Evolutionary conservation across 768 basidiomycete species (phyloP).

Genomic region (Kwoniella mangroviensis): DNA sequence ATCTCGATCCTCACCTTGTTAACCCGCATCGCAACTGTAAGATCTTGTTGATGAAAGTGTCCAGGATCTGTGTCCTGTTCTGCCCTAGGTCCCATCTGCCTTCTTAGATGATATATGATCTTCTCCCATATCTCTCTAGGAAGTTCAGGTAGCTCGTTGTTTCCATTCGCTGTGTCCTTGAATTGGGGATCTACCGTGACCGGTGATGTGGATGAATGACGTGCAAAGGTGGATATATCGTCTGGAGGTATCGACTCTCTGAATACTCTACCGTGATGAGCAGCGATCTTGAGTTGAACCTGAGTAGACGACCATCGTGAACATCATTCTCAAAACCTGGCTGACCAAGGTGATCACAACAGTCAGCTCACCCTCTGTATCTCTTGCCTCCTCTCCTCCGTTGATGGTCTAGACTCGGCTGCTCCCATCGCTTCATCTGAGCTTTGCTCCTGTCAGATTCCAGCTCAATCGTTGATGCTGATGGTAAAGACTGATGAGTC

Average conservation of each 20-base stretch:
- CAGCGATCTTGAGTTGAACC: too few species aligned
- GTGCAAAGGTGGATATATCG: too few species aligned
- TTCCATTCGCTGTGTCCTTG: neutral
- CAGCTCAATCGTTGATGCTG: neutral
- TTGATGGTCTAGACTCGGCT: neutral
- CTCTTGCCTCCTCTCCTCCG: neutral
- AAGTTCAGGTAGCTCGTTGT: neutral
- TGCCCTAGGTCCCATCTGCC: neutral
- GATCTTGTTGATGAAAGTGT: neutral
- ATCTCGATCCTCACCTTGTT: constrained; percentile 2
- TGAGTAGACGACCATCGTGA: too few species aligned
- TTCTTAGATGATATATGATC: neutral
- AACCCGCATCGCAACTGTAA: neutral
- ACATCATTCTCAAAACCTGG: too few species aligned
- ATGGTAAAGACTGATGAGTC: neutral
- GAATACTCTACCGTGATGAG: too few species aligned
- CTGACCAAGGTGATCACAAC: neutral
- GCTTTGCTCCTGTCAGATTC: neutral
- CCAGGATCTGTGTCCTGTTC: neutral
- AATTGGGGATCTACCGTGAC: neutral
- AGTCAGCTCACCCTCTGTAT: neutral
- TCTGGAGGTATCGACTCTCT: too few species aligned
- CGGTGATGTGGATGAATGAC: too few species aligned
- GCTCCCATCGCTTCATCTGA: neutral
- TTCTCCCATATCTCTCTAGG: constrained; percentile 4